Evolutionary conservation across 2,329 filamentous ascomycete genomes (phyloP).

Genomic region (Beauveria sp.): DNA sequence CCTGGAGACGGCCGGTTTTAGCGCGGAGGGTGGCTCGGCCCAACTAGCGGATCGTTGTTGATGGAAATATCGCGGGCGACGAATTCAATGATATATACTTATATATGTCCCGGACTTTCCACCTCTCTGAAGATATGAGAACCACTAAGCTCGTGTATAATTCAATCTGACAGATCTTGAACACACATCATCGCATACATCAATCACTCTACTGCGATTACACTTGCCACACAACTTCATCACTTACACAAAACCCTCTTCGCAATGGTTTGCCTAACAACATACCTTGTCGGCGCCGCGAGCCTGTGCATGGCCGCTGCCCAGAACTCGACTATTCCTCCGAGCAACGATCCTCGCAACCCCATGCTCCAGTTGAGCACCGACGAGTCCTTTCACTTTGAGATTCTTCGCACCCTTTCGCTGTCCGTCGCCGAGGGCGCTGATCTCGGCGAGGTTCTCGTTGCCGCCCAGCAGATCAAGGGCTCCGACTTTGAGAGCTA

Average conservation of each 20-base stretch:
- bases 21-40: not conserved
- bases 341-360: not conserved
- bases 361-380: constrained; percentile 17
- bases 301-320: constrained; percentile 1
- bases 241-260: not conserved
- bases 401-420: constrained; percentile 19
- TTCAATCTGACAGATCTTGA: no score
- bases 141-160: not conserved
- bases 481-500: constrained; percentile 19
- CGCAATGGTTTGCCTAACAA: constrained; percentile 3
- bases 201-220: not conserved
- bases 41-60: not conserved
- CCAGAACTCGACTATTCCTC: not conserved
- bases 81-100: not conserved
- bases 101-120: not conserved
- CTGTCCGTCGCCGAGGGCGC: constrained; percentile 19
- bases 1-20: not conserved
- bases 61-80: not conserved
- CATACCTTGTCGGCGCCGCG: not conserved
- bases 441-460: constrained; percentile 26
- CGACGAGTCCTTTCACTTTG: constrained; percentile 18
- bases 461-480: constrained; percentile 20
- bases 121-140: not conserved
- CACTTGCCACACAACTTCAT: not conserved
- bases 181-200: no score